A percentile compares a stretch with the other conserved stretches of the same genome.
phyloP scores from a whole-genome alignment of 495 filamentous ascomycete genomes.

The Neurospora sublineolata region DNA sequence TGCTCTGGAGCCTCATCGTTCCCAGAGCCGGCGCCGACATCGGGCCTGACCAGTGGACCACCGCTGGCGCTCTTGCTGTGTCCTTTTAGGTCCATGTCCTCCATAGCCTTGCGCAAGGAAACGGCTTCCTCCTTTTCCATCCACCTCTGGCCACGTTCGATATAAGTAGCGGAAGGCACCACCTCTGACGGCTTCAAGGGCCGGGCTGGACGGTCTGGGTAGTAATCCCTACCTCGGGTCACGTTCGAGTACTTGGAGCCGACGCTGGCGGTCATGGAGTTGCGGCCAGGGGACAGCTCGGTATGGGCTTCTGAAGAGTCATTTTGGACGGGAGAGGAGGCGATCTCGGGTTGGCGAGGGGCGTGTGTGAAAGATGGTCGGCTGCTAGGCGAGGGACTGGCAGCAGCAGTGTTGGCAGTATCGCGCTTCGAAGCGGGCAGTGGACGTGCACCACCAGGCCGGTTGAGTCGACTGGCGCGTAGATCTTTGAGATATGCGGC shows the following conservation, averaged over 20 bases:
- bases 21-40: background rate
- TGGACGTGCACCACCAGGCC: slow-evolving; percentile 74
- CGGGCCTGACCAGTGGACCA: background rate
- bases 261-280: slow-evolving; percentile 27
- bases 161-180: slow-evolving; percentile 54
- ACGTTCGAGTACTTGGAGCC: slow-evolving; percentile 30
- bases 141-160: slow-evolving; percentile 68
- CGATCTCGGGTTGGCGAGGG: slow-evolving; percentile 32
- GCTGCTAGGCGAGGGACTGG: slow-evolving; percentile 14
- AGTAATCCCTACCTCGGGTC: slow-evolving; percentile 32
- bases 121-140: slow-evolving; percentile 80
- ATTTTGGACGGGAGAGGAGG: slow-evolving; percentile 24
- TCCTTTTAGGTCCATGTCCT: slow-evolving; percentile 48
- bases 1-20: slow-evolving; percentile 5
- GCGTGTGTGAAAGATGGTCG: slow-evolving; percentile 21
- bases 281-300: background rate
- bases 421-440: slow-evolving; percentile 39
- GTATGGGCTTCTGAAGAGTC: slow-evolving; percentile 16
- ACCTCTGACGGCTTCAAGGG: slow-evolving; percentile 39
- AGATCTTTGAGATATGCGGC: slow-evolving; percentile 72
- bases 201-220: slow-evolving; percentile 25
- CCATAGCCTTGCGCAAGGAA: slow-evolving; percentile 65
- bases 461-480: slow-evolving; percentile 61
- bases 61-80: slow-evolving; percentile 14
- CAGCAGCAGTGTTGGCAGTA: slow-evolving; percentile 5